Evolutionary conservation across 2,329 filamentous ascomycete genomes (phyloP), one percentile per base, ranked within the genome.

Genomic region (Hirsutella minnesotensis): DNA sequence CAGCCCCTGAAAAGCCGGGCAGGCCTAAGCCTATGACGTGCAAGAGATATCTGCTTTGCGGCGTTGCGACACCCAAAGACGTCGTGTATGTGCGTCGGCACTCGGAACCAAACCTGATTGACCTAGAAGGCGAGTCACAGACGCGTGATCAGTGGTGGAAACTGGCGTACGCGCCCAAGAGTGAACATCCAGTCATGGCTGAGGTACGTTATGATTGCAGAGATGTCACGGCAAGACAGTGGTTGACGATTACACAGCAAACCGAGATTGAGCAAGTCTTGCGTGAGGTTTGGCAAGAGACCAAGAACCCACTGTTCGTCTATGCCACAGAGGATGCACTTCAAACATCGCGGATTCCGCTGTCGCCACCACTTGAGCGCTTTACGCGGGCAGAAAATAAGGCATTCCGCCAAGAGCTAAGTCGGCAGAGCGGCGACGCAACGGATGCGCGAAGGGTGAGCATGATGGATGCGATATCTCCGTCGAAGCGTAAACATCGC

Each of bases 71-170:
- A 12, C 62, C 62, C 0, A 57, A 60, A 12, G 65, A 70, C 40
- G 56, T 72, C 1, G 62, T 70, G 9, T 78, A 74, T 48, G 58
- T 77, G 29, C 75, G 73, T 49, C 63, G 62, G 44, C 61, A 66
- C 31, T 52, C 60, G 15, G 64, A 66, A 42, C 54, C 56, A 4
- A 60, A 68, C 40, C 51, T 69, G 27, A 66, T 68, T 40, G 66
- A 71, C 15, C 39, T 69, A n/a, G 62, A 57, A 1, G 63, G 60
- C 27, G 45, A 48, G 4, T 41, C 58, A 3, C 48, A 51, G 19
- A 45, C 53, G 4, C 48, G 47, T 15, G 72, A 75, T 41, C 73
- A 76, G 51, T 78, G 74, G 74, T 78, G 74, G 74, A 67, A 67
- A 48, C 58, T 77, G 38, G 60, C 66, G 30, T 73, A 68, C 47